Base-by-base conservation (phyloP, 352 stramenopile species). In the Phytophthora tubulina region DNA sequence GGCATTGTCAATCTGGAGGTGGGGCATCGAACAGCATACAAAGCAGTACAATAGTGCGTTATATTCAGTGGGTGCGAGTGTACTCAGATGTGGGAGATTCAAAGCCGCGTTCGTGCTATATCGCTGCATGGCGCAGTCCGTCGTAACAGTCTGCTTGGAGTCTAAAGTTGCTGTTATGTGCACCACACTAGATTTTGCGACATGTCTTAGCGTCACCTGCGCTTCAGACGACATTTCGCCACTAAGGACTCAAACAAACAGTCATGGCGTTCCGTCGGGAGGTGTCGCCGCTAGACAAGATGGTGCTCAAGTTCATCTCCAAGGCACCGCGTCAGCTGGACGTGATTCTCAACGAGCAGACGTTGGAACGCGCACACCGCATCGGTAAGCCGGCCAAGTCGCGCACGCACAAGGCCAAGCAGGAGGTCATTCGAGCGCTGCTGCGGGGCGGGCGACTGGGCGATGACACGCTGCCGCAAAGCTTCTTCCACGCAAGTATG, bases 291-390 rank as follows among this genome's bases (percentile, higher is more conserved):
- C 85, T 97, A 56, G 88, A 96, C 56, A 86, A 92, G 74, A 78
- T 96, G 75, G 85, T 97, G 83, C 82, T 97, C 78, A 97, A 97
- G 85, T 93, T 86, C 70, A 89, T 97, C 64, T 82, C 88, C 83
- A 97, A 97, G 86, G 85, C 88, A 21, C 86, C 79, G 57, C 79
- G 88, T 10, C 75, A 90, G 41, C 67, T 82, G 52, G 69, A 78
- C 32, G 41, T 81, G 33, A 94, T 96, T 54, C 68, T 97, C 31
- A 97, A 89, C 61, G 84, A 94, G 32, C 63, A 73, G 30, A 91
- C 85, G 31, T 55, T 97, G 49, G 81, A 77, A 66, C 79, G 85
- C 50, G 78, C 83, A 42, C 86, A 97, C 61, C 82, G 84, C 57
- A 94, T 97, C 61, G 64, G 66, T 21, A 90, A 95, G 35, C 89